phyloP scores from a whole-genome alignment of 129 eudicot genomes.

The Flaveria sonorensis region DNA sequence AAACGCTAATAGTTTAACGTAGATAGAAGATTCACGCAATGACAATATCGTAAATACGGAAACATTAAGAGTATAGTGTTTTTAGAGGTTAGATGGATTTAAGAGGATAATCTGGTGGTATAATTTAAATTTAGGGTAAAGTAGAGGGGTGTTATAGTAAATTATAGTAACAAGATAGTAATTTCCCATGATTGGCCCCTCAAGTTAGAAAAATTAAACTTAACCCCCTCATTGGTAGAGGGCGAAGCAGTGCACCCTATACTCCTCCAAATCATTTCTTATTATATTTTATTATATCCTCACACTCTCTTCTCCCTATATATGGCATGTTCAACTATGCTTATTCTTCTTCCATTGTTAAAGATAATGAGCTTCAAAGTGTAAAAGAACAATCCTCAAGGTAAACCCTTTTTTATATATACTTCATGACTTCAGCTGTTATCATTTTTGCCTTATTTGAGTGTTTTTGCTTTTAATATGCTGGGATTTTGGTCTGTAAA shows the following conservation, averaged over 20 bases:
- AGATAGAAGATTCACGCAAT: no score
- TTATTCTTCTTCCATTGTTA: constrained; percentile 24
- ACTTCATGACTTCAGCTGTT: background rate
- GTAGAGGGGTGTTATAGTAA: background rate
- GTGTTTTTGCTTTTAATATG: background rate
- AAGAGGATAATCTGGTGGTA: no score
- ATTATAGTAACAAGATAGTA: background rate
- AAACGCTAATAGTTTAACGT: no score
- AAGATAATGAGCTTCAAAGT: constrained; percentile 32
- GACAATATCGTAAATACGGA: no score
- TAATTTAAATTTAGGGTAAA: background rate
- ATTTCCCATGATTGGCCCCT: constrained; percentile 9
- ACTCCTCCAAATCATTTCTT: constrained; percentile 16
- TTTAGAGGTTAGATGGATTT: no score
- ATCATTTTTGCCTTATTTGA: no score
- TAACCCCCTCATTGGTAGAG: constrained; percentile 26
- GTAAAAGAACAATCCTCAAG: constrained; percentile 17
- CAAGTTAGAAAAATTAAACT: constrained; percentile 14
- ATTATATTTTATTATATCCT: background rate
- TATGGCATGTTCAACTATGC: background rate
- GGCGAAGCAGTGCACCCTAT: constrained; percentile 4
- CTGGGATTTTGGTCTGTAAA: background rate
- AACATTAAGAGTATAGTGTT: no score
- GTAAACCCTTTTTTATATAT: background rate
- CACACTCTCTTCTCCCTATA: constrained; percentile 18